Evolutionary conservation across 2,329 filamentous ascomycete genomes (phyloP), one percentile per base, ranked within the genome.

Genomic region (Hawksworthiomyces lignivorus): DNA sequence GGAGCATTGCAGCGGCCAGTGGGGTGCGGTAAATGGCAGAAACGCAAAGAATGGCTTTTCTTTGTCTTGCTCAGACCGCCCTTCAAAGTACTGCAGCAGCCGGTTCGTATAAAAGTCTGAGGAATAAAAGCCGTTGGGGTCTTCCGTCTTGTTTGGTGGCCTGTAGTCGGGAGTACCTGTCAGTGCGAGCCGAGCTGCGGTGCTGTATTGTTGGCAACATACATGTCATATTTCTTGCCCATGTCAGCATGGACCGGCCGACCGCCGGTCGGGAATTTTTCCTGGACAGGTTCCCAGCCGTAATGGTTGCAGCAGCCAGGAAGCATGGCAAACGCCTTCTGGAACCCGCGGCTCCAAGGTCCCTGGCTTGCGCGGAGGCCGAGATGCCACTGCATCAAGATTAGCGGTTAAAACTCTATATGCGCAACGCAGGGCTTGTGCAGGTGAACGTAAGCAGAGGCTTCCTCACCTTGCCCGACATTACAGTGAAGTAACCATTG

Each of bases 21-120:
- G 76, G 3, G 76, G 76, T 0, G 76, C 77, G 0, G 75, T 76
- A 54, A 78, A 81, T 2, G 76, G 73, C 4, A 76, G 62, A 53
- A 77, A 79, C 2, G 61, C 74, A 52, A 80, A 80, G 61, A 80
- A 80, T 0, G 75, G 70, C 36, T 55, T 48, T 5, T 59, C 50
- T 11, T 58, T 53, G 1, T 52, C 51, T 8, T 43, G 56, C 47
- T 52, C 59, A 20, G 26, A 67, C 60, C 72, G 67, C 34, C 72
- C 68, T 27, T 62, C 57, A 1, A 76, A 58, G 39, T 74, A 76
- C 12, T 65, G 50, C 9, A 75, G 50, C 62, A 77, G 67, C 47
- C 69, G 71, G 48, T 71, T 63, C 2, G 66, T 69, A 45, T 73
- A 77, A 4, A 63, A 64, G 45, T 75, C 61, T 1, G 70, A 70